A percentile compares a stretch with the other conserved stretches of the same genome.
Evolutionary conservation across 2,329 filamentous ascomycete species (phyloP).

Genomic region (Cordyceps farinosa): DNA sequence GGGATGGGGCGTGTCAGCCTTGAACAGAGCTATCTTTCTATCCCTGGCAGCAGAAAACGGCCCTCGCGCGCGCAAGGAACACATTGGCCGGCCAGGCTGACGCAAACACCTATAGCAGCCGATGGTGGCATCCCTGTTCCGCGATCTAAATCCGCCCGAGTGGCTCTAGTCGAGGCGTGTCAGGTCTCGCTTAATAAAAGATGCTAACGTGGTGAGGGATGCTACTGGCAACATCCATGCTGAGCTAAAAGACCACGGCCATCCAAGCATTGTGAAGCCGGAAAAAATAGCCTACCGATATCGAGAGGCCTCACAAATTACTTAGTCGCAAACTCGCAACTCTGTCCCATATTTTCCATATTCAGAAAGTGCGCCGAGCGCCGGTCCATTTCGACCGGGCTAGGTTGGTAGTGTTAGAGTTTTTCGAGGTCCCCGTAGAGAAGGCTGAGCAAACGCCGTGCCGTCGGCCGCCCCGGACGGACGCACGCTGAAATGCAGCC

Average conservation of each 20-base stretch:
- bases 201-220: neutral
- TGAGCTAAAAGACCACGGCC: no score
- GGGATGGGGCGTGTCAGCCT: neutral
- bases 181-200: neutral
- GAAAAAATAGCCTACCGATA: neutral
- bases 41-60: neutral
- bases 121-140: no score
- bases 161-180: no score
- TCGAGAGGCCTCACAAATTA: conserved; percentile 1
- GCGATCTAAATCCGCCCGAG: neutral
- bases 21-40: neutral
- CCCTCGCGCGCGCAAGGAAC: neutral
- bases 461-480: conserved; percentile 11
- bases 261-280: no score
- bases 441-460: conserved; percentile 15
- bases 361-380: neutral
- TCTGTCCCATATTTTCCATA: neutral
- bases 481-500: conserved; percentile 15
- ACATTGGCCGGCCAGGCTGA: no score
- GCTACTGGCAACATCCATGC: neutral
- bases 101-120: no score
- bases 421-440: neutral
- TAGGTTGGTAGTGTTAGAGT: conserved; percentile 1
- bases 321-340: neutral
- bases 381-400: neutral